phyloP scores from a whole-genome alignment of 208 protist genomes.

The Trypanosomatidae sp. region DNA sequence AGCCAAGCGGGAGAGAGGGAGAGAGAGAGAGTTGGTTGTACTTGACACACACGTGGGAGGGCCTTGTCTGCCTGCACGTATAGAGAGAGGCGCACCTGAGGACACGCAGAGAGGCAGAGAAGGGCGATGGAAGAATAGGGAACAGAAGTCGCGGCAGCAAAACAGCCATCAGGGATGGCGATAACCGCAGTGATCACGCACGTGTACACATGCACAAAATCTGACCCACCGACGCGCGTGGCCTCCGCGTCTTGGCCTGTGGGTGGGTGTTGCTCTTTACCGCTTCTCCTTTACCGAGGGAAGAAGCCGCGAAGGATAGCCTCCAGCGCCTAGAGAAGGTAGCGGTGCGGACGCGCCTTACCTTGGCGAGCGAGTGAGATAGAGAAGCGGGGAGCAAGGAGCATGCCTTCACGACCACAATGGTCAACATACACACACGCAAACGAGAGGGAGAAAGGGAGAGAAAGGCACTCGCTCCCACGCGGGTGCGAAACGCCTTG shows the following conservation, averaged over 20 bases:
- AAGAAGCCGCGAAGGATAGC: background rate
- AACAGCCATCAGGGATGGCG: background rate
- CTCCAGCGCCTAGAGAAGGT: background rate
- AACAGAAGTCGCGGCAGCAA: background rate
- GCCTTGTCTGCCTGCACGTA: background rate
- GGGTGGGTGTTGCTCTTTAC: background rate
- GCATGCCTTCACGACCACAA: background rate
- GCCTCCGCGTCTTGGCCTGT: background rate
- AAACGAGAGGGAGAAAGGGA: no score
- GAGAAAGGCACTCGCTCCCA: background rate
- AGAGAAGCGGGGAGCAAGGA: background rate
- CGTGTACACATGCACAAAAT: background rate
- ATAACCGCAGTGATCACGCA: background rate
- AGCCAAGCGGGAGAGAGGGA: background rate
- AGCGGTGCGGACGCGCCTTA: background rate
- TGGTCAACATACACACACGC: background rate
- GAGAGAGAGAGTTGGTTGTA: background rate
- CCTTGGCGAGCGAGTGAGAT: background rate
- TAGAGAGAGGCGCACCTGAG: background rate
- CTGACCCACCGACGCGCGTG: background rate
- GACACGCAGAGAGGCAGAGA: background rate
- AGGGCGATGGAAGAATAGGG: background rate
- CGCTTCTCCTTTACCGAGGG: background rate
- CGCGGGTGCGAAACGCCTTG: background rate
- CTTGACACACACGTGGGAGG: background rate